phyloP scores from a whole-genome alignment of 2,329 filamentous ascomycete species.

The Fusarium sp. region DNA sequence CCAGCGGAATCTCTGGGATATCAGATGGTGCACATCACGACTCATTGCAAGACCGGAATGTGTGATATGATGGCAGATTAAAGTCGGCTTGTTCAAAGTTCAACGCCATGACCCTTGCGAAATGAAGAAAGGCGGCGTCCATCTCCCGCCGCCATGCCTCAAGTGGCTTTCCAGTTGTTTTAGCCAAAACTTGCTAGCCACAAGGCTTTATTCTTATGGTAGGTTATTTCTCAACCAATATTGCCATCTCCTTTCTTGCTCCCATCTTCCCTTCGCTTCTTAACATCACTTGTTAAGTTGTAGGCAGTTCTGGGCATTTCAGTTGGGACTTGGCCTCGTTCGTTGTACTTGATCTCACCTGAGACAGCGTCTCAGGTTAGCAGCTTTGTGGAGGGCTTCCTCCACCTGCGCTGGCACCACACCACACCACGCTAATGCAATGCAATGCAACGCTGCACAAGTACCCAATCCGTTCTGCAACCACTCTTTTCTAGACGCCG shows the following conservation, averaged over 20 bases:
- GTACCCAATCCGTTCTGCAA: constrained; percentile 33
- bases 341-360: constrained; percentile 47
- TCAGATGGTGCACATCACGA: neutral
- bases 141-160: constrained; percentile 38
- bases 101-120: constrained; percentile 30
- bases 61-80: neutral
- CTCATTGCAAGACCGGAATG: constrained; percentile 15
- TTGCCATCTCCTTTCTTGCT: constrained; percentile 1
- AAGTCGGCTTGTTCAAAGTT: constrained; percentile 10
- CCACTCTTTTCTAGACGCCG: constrained; percentile 34
- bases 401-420: constrained; percentile 40
- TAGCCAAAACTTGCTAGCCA: constrained; percentile 28
- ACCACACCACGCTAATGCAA: constrained; percentile 32
- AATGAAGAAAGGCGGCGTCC: constrained; percentile 34
- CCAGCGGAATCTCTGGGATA: neutral
- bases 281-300: constrained; percentile 1
- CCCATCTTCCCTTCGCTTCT: constrained; percentile 21
- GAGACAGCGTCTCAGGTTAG: constrained; percentile 53
- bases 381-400: constrained; percentile 36
- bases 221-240: constrained; percentile 1
- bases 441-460: constrained; percentile 24
- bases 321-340: constrained; percentile 19
- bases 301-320: neutral
- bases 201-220: constrained; percentile 7
- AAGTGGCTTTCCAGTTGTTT: constrained; percentile 34